These are phyloP conservation scores for Arabis alpina DNA, from an alignment of 345 rosid genomes.

Conservation along the genomic window DNA sequence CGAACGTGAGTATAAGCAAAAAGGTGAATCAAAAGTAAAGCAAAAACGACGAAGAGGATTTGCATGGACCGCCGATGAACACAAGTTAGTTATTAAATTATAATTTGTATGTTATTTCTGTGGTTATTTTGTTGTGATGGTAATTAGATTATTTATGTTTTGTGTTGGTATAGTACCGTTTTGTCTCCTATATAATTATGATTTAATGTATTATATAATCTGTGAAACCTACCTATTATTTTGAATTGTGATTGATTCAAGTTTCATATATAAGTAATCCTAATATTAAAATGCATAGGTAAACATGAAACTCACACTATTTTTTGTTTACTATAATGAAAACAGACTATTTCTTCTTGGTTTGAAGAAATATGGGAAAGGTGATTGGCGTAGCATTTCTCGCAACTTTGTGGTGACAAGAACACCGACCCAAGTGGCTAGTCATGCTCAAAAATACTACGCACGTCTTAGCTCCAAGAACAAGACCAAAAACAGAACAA, in stretches of 20 bases:
- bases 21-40: constrained; percentile 62
- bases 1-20: constrained; percentile 52
- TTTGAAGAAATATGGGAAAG: constrained; percentile 83
- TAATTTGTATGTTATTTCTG: not conserved
- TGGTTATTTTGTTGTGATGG: not conserved
- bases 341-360: constrained; percentile 84
- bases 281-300: no score
- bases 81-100: constrained; percentile 49
- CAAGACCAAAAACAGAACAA: constrained; percentile 69
- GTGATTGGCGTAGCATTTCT: constrained; percentile 93
- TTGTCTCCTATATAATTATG: not conserved
- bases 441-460: constrained; percentile 92
- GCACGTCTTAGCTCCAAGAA: constrained; percentile 73
- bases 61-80: constrained; percentile 87
- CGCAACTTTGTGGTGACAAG: constrained; percentile 76
- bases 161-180: not conserved
- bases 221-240: no score
- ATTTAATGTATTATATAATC: not conserved
- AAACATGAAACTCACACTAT: not conserved
- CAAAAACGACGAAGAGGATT: constrained; percentile 78
- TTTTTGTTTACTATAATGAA: not conserved
- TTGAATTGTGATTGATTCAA: not conserved
- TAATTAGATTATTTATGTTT: not conserved
- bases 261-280: no score
- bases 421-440: constrained; percentile 91